Evolutionary conservation across 106 monocot genomes (phyloP), one percentile per base, ranked within the genome.

Genomic region (Dendrobium huoshanense): DNA sequence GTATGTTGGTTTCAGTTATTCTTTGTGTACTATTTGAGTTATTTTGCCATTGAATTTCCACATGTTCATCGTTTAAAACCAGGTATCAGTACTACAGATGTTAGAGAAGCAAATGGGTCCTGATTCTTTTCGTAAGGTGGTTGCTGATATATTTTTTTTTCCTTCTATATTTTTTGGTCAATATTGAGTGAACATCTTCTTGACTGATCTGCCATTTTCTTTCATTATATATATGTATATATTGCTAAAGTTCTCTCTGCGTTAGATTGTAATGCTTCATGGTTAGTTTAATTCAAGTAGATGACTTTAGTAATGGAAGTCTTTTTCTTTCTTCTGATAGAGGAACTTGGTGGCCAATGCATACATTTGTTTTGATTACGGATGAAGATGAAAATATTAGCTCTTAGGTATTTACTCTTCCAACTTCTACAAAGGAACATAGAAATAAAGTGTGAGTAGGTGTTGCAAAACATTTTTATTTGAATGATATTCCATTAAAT

Each of bases 41-140:
- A 37, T 70, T 70, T 61, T 70, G 13, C 70, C 37, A 3, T 37
- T 37, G 13, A 70, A 33, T 70, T 70, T 70, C 15, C 37, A 70
- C 37, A 7, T 65, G 3, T 24, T 9, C 49, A 15, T 77, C 17
- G 16, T 55, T 37, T 58, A 41, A 18, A 64, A 41, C 65, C 80
- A 99, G 98, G 82, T 91, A 75, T 88, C 98, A 51, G 86, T 99
- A 85, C 89, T 99, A 78, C 95, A 95, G 84, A 99, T 99, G 98
- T 81, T 99, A 79, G 95, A 99, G 85, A 99, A 99, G 78, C 98
- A 99, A 67, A 99, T 99, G 95, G 95, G 98, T n/a, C 98, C 95
- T 48, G 98, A 99, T 40, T 90, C 95, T 75, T 99, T 99, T 68
- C 88, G 91, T 41, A 99, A 99, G 95, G 98, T 92, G 49, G 51